A percentile compares a stretch with the other conserved stretches of the same genome.
phyloP scores from a whole-genome alignment of 768 basidiomycete species.

The Leccinellum albellum region DNA sequence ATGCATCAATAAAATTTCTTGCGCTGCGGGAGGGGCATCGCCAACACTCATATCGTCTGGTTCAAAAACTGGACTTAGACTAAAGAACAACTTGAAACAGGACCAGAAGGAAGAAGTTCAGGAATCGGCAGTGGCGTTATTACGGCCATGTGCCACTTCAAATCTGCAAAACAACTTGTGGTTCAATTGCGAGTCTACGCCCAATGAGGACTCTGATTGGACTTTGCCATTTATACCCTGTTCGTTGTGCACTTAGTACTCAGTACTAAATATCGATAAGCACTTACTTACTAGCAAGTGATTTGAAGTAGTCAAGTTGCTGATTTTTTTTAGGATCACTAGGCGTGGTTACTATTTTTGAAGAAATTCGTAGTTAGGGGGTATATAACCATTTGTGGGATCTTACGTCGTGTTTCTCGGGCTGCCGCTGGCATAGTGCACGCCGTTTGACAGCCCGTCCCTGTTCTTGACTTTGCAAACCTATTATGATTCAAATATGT shows the following conservation, averaged over 20 bases:
- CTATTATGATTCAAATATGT: conserved; percentile 58
- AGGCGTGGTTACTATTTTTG: too few relatives aligned
- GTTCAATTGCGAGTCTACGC: background rate
- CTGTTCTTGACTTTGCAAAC: conserved; percentile 7
- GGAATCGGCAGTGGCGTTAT: background rate
- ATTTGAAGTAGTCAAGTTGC: too few relatives aligned
- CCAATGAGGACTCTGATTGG: background rate
- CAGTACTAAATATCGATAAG: too few relatives aligned
- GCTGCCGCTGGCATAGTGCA: background rate
- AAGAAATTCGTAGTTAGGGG: conserved; percentile 10
- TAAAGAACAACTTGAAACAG: background rate
- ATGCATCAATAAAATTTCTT: conserved; percentile 42
- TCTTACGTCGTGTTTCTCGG: conserved; percentile 19
- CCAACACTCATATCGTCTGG: conserved; percentile 49
- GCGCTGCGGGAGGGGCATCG: conserved; percentile 33
- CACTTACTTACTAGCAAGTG: background rate
- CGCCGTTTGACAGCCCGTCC: background rate
- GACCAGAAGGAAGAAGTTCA: background rate
- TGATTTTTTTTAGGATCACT: too few relatives aligned
- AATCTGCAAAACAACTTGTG: background rate
- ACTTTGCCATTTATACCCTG: background rate
- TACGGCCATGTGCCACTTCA: background rate
- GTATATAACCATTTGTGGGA: conserved; percentile 15
- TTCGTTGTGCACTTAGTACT: background rate
- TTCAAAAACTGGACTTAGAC: background rate